These are phyloP conservation scores for Tuber microsphaerosporum DNA, from an alignment of 495 filamentous ascomycete species.

Conservation along the genomic window DNA sequence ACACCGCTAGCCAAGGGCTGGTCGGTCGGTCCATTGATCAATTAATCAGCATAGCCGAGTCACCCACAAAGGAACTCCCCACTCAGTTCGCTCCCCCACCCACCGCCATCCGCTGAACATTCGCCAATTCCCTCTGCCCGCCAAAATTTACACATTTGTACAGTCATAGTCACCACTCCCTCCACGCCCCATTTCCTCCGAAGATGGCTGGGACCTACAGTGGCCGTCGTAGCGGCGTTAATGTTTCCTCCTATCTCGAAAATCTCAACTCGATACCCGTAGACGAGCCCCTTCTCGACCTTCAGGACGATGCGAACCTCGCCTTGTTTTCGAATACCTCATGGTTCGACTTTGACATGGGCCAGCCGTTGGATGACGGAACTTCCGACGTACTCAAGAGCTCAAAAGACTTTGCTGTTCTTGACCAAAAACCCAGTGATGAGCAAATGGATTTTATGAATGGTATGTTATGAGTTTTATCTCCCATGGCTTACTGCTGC, in stretches of 20 bases:
- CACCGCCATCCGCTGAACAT: not conserved
- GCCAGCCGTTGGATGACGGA: constrained; percentile 39
- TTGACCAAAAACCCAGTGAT: constrained; percentile 26
- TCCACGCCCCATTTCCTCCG: constrained; percentile 6
- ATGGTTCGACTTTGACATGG: constrained; percentile 82
- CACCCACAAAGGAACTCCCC: not conserved
- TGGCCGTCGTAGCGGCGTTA: constrained; percentile 50
- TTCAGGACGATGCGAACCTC: constrained; percentile 63
- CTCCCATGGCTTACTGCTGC: not conserved
- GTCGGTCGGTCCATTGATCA: not conserved
- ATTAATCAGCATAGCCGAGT: constrained; percentile 4
- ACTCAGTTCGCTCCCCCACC: not conserved
- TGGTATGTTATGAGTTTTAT: constrained; percentile 17
- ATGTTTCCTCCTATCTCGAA: constrained; percentile 67
- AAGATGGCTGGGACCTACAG: constrained; percentile 24
- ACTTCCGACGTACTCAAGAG: constrained; percentile 11
- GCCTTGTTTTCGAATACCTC: constrained; percentile 86
- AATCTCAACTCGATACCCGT: constrained; percentile 73
- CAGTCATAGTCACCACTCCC: constrained; percentile 1
- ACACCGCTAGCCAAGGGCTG: not conserved
- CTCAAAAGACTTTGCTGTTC: constrained; percentile 12
- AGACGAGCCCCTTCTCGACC: constrained; percentile 57
- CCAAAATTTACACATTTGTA: not conserved
- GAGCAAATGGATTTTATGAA: constrained; percentile 28
- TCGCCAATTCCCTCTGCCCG: not conserved